Percentiles rank a stretch among this genome's conserved stretches.
Evolutionary conservation across 83 land plant genomes (phyloP).

Genomic region (Picea engelmannii): DNA sequence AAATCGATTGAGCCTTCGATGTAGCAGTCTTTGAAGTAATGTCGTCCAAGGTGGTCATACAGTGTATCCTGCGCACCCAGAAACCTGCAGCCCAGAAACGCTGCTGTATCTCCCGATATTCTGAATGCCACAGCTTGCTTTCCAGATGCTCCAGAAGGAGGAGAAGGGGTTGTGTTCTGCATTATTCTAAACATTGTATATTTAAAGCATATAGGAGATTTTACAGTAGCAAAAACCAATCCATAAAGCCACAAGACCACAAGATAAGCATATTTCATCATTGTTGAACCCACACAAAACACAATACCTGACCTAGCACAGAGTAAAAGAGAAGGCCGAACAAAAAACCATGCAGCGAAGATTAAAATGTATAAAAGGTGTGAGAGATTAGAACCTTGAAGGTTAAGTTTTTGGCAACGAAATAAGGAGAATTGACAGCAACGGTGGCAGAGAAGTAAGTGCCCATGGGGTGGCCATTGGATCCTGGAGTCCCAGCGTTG

Average conservation of each 20-base stretch:
- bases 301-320: too few relatives aligned
- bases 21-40: conserved; percentile 24
- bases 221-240: too few relatives aligned
- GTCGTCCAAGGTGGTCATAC: conserved; percentile 23
- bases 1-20: conserved; percentile 30
- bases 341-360: too few relatives aligned
- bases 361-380: too few relatives aligned
- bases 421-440: conserved; percentile 51
- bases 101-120: conserved; percentile 21
- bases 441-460: conserved; percentile 58
- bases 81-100: conserved; percentile 22
- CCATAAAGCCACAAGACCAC: too few relatives aligned
- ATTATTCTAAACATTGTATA: too few relatives aligned
- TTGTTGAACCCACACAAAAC: too few relatives aligned
- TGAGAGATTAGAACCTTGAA: conserved; percentile 43
- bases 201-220: too few relatives aligned
- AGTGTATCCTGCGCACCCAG: conserved; percentile 26
- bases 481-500: conserved; percentile 38
- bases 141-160: conserved; percentile 16
- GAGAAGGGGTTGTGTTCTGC: conserved; percentile 28
- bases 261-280: too few relatives aligned
- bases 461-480: conserved; percentile 40
- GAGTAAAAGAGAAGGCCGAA: too few relatives aligned
- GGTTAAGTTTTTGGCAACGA: conserved; percentile 70
- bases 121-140: conserved; percentile 23